Conservation (phyloP, 2,329 filamentous ascomycete species). For the Hortaea werneckii region DNA sequence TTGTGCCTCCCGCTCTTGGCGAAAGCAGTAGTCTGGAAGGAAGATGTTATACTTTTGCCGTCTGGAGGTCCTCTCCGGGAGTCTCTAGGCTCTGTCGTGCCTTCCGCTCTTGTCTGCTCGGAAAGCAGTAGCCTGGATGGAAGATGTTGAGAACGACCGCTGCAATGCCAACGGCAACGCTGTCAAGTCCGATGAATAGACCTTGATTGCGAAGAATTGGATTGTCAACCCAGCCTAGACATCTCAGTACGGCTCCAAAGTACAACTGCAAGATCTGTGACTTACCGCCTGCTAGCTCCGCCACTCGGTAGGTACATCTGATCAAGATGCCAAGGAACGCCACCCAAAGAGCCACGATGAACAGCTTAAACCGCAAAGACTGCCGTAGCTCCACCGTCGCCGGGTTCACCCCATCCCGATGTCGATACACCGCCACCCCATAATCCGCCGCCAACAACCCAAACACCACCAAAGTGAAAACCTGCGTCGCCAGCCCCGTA, state of each 20-base stretch:
- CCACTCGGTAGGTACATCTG: conserved; percentile 21
- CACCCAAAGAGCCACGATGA: conserved; percentile 15
- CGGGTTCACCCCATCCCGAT: conserved; percentile 13
- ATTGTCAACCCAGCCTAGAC: conserved; percentile 8
- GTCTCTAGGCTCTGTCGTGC: background rate
- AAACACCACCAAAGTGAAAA: conserved; percentile 43
- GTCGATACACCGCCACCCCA: conserved; percentile 11
- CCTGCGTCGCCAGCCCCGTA: conserved; percentile 48
- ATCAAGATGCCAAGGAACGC: conserved; percentile 19
- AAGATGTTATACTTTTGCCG: conserved; percentile 13
- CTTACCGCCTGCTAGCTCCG: conserved; percentile 20
- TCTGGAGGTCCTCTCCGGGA: too few species aligned
- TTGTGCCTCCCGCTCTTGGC: conserved; percentile 5
- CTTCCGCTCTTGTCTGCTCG: conserved; percentile 10
- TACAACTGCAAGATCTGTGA: background rate
- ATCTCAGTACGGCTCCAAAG: background rate
- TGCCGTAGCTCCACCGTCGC: conserved; percentile 27
- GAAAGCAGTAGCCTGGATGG: conserved; percentile 24
- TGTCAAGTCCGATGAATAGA: conserved; percentile 25
- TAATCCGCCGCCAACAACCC: conserved; percentile 32
- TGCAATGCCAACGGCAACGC: conserved; percentile 21
- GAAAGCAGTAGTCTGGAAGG: conserved; percentile 24
- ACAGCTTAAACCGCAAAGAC: conserved; percentile 16
- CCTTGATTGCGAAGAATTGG: conserved; percentile 15
- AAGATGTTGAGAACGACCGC: conserved; percentile 21